These are phyloP conservation scores for Cerrena zonata DNA, from an alignment of 1,284 basidiomycete genomes.

Conservation along the genomic window DNA sequence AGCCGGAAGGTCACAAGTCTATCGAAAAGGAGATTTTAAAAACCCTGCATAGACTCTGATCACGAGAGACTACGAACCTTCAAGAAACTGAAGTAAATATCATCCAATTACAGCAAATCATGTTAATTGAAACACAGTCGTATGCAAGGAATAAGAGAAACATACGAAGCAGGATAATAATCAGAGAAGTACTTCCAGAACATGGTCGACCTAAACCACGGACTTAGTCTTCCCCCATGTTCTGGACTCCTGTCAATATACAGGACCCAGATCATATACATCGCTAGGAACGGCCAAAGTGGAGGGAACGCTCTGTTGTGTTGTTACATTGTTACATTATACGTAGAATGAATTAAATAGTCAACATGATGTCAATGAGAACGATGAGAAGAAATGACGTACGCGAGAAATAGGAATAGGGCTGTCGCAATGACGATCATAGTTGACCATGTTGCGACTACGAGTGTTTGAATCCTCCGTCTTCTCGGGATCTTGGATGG, in stretches of 20 bases:
- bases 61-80: slow-evolving; percentile 38
- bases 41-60: slow-evolving; percentile 3
- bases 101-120: slow-evolving; percentile 8
- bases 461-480: slow-evolving; percentile 79
- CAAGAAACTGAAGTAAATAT: slow-evolving; percentile 38
- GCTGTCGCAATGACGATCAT: slow-evolving; percentile 68
- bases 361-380: slow-evolving; percentile 1
- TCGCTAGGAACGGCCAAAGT: slow-evolving; percentile 78
- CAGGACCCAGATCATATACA: slow-evolving; percentile 79
- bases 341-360: too few relatives aligned
- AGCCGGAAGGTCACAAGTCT: slow-evolving; percentile 85
- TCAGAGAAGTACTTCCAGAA: slow-evolving; percentile 87
- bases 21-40: background rate
- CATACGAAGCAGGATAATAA: slow-evolving; percentile 87
- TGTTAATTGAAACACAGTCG: background rate
- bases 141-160: slow-evolving; percentile 28
- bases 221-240: slow-evolving; percentile 69
- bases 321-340: background rate
- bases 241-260: slow-evolving; percentile 75
- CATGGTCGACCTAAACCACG: slow-evolving; percentile 67
- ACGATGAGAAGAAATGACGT: slow-evolving; percentile 24
- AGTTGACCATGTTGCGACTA: slow-evolving; percentile 83
- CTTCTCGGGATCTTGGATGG: slow-evolving; percentile 71
- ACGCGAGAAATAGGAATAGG: slow-evolving; percentile 79
- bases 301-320: slow-evolving; percentile 74